Conservation (phyloP, 1,139 yeast genomes). For the Saccharomyces hybrid region DNA sequence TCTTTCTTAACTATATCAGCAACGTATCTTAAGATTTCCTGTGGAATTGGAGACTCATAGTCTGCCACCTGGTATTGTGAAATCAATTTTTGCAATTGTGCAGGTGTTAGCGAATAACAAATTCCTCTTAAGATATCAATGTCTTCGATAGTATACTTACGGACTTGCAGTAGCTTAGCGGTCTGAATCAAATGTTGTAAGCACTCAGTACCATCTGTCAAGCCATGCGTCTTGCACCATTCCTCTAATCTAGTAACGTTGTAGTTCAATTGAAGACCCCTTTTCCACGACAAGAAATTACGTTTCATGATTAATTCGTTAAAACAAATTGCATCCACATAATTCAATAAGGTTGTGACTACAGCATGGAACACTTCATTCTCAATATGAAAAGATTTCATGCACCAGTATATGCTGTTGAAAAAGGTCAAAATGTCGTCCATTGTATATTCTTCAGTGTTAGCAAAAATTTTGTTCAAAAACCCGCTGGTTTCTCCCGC, state of each 20-base stretch:
- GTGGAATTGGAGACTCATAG: slow-evolving; percentile 88
- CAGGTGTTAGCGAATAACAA: slow-evolving; percentile 88
- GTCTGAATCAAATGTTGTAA: slow-evolving; percentile 88
- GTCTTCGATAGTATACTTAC: slow-evolving; percentile 85
- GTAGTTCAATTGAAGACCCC: slow-evolving; percentile 93
- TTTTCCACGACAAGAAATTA: slow-evolving; percentile 92
- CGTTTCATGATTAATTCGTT: slow-evolving; percentile 94
- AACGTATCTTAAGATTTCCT: slow-evolving; percentile 72
- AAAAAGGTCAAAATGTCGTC: slow-evolving; percentile 87
- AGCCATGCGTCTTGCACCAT: slow-evolving; percentile 95
- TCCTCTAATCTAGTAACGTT: slow-evolving; percentile 95
- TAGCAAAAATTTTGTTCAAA: slow-evolving; percentile 66
- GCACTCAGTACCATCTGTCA: slow-evolving; percentile 83
- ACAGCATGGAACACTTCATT: slow-evolving; percentile 79
- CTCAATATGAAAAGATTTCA: slow-evolving; percentile 87
- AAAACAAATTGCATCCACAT: slow-evolving; percentile 90
- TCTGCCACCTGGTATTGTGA: slow-evolving; percentile 89
- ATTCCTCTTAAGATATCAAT: slow-evolving; percentile 90
- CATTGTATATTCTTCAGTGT: slow-evolving; percentile 79
- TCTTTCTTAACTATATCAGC: slow-evolving; percentile 69
- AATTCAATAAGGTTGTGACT: slow-evolving; percentile 71
- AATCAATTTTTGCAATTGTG: slow-evolving; percentile 87
- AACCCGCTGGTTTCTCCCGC: slow-evolving; percentile 84
- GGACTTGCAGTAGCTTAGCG: slow-evolving; percentile 83
- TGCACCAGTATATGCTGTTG: slow-evolving; percentile 87